Conservation (phyloP, 2,329 filamentous ascomycete species). For the Phaeophleospora eucalypticola region DNA sequence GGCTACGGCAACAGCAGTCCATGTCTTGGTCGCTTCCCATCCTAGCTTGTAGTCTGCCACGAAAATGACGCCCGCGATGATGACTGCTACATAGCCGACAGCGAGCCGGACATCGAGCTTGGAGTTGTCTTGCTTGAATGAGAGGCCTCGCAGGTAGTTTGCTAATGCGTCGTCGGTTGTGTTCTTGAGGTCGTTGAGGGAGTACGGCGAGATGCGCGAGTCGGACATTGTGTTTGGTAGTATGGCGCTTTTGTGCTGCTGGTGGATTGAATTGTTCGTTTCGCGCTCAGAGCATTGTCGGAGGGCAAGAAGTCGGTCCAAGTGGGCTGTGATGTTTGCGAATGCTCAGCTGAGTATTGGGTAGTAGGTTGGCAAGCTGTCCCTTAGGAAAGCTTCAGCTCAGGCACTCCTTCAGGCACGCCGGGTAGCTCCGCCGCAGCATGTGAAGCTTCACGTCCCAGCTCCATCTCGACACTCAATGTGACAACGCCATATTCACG, state of each 20-base stretch:
- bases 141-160: constrained; percentile 86
- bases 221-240: constrained; percentile 26
- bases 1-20: constrained; percentile 73
- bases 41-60: constrained; percentile 87
- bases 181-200: constrained; percentile 79
- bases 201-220: constrained; percentile 33
- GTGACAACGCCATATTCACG: background rate
- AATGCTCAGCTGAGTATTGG: background rate
- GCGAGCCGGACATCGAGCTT: constrained; percentile 77
- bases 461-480: background rate
- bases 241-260: background rate
- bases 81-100: constrained; percentile 78
- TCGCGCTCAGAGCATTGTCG: constrained; percentile 4
- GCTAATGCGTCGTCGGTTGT: constrained; percentile 91
- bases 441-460: constrained; percentile 9
- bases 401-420: background rate
- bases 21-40: constrained; percentile 79
- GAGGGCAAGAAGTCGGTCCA: no score
- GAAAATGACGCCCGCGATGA: constrained; percentile 78
- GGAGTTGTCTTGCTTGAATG: constrained; percentile 75
- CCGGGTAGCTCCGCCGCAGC: constrained; percentile 2
- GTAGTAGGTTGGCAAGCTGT: constrained; percentile 1
- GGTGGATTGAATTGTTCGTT: background rate
- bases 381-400: background rate
- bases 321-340: constrained; percentile 4